Percentiles rank a stretch among this genome's conserved stretches.
Evolutionary conservation across 441 rosid genomes (phyloP).

Genomic region (Pelargonium cotyledonis): DNA sequence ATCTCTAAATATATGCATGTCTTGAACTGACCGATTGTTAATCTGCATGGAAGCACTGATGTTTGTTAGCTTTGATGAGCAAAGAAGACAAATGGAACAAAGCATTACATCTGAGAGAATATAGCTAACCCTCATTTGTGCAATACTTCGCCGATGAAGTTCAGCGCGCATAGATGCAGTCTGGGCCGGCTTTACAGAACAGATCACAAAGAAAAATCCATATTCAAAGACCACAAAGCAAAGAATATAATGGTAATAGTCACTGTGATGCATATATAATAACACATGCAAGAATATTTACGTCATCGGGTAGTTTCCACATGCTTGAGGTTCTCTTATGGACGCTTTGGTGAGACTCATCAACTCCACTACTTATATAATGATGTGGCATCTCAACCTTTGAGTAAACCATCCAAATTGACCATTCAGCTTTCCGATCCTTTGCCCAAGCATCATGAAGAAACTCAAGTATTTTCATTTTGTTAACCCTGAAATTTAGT

Average conservation of each 20-base stretch:
- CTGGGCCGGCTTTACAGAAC: slow-evolving; percentile 61
- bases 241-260: slow-evolving; percentile 7
- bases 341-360: slow-evolving; percentile 45
- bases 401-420: slow-evolving; percentile 92
- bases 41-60: slow-evolving; percentile 49
- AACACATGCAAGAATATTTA: slow-evolving; percentile 23
- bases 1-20: slow-evolving; percentile 79
- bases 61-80: background rate
- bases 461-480: slow-evolving; percentile 49
- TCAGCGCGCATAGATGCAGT: slow-evolving; percentile 78
- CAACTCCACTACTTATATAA: slow-evolving; percentile 62
- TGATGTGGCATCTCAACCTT: slow-evolving; percentile 93
- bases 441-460: slow-evolving; percentile 62
- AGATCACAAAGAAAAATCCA: slow-evolving; percentile 12
- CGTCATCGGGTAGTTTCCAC: slow-evolving; percentile 62
- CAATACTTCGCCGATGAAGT: slow-evolving; percentile 90
- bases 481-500: slow-evolving; percentile 48
- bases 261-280: slow-evolving; percentile 5
- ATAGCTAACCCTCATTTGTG: slow-evolving; percentile 76
- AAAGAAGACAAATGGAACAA: slow-evolving; percentile 5
- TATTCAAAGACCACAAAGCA: slow-evolving; percentile 20
- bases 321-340: slow-evolving; percentile 54
- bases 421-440: slow-evolving; percentile 93
- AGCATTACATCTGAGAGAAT: slow-evolving; percentile 9
- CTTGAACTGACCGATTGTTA: slow-evolving; percentile 74